phyloP scores from a whole-genome alignment of 768 basidiomycete species.

The Russula dissimulans region DNA sequence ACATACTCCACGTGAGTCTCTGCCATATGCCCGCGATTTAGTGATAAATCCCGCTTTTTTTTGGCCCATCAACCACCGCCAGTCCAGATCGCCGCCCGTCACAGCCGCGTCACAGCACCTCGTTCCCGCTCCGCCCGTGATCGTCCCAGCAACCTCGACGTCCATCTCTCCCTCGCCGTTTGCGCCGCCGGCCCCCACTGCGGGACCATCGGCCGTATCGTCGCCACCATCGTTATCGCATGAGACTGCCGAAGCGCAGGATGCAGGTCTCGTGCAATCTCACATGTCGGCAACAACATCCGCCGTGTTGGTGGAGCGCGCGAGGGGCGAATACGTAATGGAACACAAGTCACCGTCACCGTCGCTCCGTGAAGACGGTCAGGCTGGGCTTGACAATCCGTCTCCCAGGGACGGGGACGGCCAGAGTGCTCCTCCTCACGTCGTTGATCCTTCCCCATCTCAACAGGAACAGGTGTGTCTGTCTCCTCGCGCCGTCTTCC shows the following conservation, averaged over 20 bases:
- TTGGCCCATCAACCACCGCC: neutral
- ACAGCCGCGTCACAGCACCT: neutral
- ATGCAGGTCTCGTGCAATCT: neutral
- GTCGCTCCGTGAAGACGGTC: neutral
- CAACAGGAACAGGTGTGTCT: constrained; percentile 4
- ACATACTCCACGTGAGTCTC: neutral
- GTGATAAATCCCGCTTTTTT: too few species aligned
- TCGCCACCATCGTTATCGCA: neutral
- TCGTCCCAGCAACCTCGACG: neutral
- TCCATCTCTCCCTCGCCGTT: constrained; percentile 8
- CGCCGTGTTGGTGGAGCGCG: too few species aligned
- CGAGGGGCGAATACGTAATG: neutral
- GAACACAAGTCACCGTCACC: too few species aligned
- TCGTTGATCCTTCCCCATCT: neutral
- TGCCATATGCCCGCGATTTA: neutral
- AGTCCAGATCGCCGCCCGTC: neutral
- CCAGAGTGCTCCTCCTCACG: too few species aligned
- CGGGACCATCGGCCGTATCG: neutral
- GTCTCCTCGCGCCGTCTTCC: neutral
- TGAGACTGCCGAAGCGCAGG: neutral
- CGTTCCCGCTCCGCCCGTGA: neutral
- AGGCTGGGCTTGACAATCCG: neutral
- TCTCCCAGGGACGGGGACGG: too few species aligned
- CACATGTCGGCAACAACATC: neutral
- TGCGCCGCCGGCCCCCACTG: neutral